phyloP scores from a whole-genome alignment of 164 flowering plant genomes.

The Vitis rotundifolia region DNA sequence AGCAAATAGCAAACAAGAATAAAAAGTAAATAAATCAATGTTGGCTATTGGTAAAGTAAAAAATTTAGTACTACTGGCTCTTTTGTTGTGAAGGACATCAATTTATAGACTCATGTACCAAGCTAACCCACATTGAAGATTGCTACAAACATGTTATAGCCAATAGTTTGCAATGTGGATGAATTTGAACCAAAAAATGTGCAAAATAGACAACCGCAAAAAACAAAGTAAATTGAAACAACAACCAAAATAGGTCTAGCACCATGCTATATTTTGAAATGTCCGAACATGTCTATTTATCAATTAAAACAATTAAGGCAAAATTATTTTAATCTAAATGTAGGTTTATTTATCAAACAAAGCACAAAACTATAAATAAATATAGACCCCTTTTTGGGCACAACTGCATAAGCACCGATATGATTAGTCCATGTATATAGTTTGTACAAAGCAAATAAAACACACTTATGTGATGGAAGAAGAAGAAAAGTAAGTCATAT shows the following conservation, averaged over 20 bases:
- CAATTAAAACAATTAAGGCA: conserved; percentile 14
- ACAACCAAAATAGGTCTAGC: conserved; percentile 88
- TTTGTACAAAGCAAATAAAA: too few species aligned
- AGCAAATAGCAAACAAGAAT: too few species aligned
- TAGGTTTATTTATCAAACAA: background rate
- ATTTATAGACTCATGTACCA: conserved; percentile 89
- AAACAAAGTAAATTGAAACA: conserved; percentile 88
- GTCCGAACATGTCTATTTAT: conserved; percentile 95
- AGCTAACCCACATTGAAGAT: conserved; percentile 97
- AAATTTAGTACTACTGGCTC: too few species aligned
- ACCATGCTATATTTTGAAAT: conserved; percentile 92
- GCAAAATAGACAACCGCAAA: conserved; percentile 90
- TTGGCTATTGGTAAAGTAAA: too few species aligned
- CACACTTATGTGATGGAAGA: too few species aligned
- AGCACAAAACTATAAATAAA: too few species aligned
- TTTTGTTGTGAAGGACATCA: too few species aligned
- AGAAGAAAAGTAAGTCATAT: too few species aligned
- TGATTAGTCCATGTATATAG: too few species aligned
- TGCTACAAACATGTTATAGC: conserved; percentile 83
- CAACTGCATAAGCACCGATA: too few species aligned
- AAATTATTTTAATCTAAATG: conserved; percentile 12
- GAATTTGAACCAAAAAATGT: conserved; percentile 56
- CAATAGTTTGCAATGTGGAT: conserved; percentile 49
- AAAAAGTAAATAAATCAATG: too few species aligned
- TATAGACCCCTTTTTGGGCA: too few species aligned